Evolutionary conservation across 106 monocot species (phyloP).

Genomic region (Allium fistulosum): DNA sequence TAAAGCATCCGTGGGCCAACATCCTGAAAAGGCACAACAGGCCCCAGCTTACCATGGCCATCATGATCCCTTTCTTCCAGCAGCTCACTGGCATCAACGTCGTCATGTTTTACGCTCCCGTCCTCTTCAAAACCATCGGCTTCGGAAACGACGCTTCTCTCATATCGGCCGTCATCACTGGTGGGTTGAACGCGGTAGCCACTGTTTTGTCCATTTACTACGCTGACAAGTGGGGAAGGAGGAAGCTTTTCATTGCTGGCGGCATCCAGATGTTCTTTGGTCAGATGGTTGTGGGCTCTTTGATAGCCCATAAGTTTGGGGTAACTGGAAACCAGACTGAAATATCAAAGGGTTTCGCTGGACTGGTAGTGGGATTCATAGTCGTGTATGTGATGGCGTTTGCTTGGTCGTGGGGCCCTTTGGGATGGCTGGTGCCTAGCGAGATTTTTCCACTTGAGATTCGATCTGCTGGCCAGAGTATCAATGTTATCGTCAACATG

Average conservation of each 20-base stretch:
- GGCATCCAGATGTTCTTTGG: slow-evolving; percentile 61
- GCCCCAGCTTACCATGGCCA: slow-evolving; percentile 58
- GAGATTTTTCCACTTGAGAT: slow-evolving; percentile 26
- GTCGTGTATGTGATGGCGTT: slow-evolving; percentile 24
- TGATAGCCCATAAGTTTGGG: slow-evolving; percentile 3
- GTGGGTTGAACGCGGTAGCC: slow-evolving; percentile 52
- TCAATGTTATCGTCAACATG: slow-evolving; percentile 19
- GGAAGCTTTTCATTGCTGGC: slow-evolving; percentile 53
- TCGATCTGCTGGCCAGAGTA: slow-evolving; percentile 16
- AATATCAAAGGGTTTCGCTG: slow-evolving; percentile 1
- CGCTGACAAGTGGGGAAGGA: slow-evolving; percentile 48
- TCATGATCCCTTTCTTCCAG: slow-evolving; percentile 67
- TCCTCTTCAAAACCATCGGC: slow-evolving; percentile 75
- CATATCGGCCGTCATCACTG: slow-evolving; percentile 64
- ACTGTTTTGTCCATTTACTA: slow-evolving; percentile 52
- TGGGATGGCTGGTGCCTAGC: slow-evolving; percentile 14
- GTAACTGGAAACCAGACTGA: neutral
- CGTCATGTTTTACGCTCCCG: slow-evolving; percentile 86
- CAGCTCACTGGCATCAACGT: slow-evolving; percentile 87
- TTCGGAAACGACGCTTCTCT: slow-evolving; percentile 51
- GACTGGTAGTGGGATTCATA: slow-evolving; percentile 10
- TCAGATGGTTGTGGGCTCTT: slow-evolving; percentile 22
- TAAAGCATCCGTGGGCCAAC: slow-evolving; percentile 44
- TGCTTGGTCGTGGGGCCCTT: slow-evolving; percentile 26
- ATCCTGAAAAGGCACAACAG: slow-evolving; percentile 37